These are phyloP conservation scores for Xylaria sp. DNA, from an alignment of 2,329 filamentous ascomycete genomes.

Conservation along the genomic window DNA sequence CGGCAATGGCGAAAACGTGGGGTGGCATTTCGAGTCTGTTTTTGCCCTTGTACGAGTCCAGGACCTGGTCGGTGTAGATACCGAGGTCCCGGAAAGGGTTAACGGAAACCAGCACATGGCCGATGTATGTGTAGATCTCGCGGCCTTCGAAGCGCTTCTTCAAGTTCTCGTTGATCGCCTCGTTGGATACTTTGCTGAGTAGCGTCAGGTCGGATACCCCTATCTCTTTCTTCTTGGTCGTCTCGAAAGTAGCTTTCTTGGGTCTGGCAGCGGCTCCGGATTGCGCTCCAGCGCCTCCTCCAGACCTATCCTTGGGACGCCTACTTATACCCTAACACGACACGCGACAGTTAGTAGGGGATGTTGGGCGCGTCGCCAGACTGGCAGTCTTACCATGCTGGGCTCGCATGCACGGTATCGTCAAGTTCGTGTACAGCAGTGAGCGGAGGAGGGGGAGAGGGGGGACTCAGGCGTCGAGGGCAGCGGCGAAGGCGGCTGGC, in stretches of 20 bases:
- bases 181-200: slow-evolving; percentile 98
- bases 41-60: slow-evolving; percentile 94
- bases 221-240: slow-evolving; percentile 98
- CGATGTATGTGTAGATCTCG: slow-evolving; percentile 99
- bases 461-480: background rate
- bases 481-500: background rate
- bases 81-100: slow-evolving; percentile 97
- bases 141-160: slow-evolving; percentile 97
- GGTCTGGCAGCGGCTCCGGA: slow-evolving; percentile 62
- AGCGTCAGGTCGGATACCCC: slow-evolving; percentile 96
- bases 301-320: slow-evolving; percentile 52
- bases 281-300: slow-evolving; percentile 42
- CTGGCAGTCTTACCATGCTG: slow-evolving; percentile 34
- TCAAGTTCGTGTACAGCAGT: slow-evolving; percentile 18
- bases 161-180: slow-evolving; percentile 98
- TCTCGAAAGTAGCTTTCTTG: slow-evolving; percentile 95
- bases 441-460: slow-evolving; percentile 1
- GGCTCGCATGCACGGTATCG: slow-evolving; percentile 33
- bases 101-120: slow-evolving; percentile 98
- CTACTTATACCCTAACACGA: slow-evolving; percentile 50
- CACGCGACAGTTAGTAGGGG: slow-evolving; percentile 20
- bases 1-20: slow-evolving; percentile 96
- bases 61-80: slow-evolving; percentile 93
- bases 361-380: background rate
- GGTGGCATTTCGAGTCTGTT: slow-evolving; percentile 94